Evolutionary conservation across 176 grass and related monocot species (phyloP), one percentile per base, ranked within the genome.

Genomic region (Musa schizocarpa): DNA sequence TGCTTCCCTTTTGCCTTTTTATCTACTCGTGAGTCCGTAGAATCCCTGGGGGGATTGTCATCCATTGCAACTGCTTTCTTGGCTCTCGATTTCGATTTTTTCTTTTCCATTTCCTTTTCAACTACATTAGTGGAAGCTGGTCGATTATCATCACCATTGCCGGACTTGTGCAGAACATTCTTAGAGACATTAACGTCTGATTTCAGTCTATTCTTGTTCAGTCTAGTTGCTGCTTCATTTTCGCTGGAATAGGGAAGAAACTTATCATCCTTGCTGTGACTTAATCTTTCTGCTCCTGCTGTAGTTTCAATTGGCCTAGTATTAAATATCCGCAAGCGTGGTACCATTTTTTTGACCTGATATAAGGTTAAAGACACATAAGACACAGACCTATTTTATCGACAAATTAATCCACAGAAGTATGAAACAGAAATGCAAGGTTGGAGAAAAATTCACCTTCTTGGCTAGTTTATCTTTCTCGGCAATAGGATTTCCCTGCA

Each of bases 401-500:
- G 13, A 52, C 57, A n/a, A n/a, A n/a, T 49, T 48, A 24, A 14
- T 34, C 4, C 25, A 11, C 23, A 69, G 63, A 24, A 53, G 1
- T 13, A 73, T 17, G 12, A 54, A 50, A 51, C 34, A 43, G 34
- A 53, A 65, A 50, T 0, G 8, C n/a, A 75, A 21, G 17, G n/a
- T 54, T 12, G 13, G 19, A 21, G 63, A 16, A 54, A 52, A 68
- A 51, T 43, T 75, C 29, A 92, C 93, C 93, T 92, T 90, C 79
- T 88, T 86, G 17, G 75, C 72, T 80, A 90, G 76, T 63, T 69
- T 68, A 2, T 81, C 90, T 88, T 92, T 93, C 79, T 87, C 63
- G 29, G 83, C 83, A 84, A 93, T 86, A 83, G 93, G 93, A 83
- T 97, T 97, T 83, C 87, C 90, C 68, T 83, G 85, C 71, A 97